Evolutionary conservation across 192 early-diverging fungal species (phyloP), one percentile per base, ranked within the genome.

Genomic region (Gamsiella multidivaricata): DNA sequence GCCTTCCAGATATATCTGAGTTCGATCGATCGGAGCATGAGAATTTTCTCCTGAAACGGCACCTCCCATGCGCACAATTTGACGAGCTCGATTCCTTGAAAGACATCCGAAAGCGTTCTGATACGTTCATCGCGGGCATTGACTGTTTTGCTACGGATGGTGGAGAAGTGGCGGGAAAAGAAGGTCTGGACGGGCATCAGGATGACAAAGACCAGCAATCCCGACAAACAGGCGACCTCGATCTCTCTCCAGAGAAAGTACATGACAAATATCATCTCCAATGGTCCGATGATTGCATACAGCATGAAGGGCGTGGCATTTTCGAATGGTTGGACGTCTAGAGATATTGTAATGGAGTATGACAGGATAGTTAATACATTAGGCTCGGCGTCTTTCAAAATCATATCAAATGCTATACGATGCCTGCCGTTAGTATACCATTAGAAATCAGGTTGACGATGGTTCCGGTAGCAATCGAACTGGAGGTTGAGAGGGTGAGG

Each of bases 61-160:
- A 74, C 80, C 37, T 81, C 80, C 80, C 80, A 81, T 9, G 80
- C 80, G 25, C 70, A 81, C 5, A 81, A 39, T 47, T 81, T 81
- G 66, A 81, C 80, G 18, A 81, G 58, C n/a, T 81, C 71, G 33
- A 81, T 81, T 1, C 80, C 80, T 5, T 61, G 61, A 46, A 81
- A 73, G 46, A 81, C 80, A 36, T 81, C 80, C 17, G 80, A 81
- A 6, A 81, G 65, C 6, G 80, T 74, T 18, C 80, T 55, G 66
- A 81, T 69, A 45, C 80, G 69, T 5, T 81, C 80, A 32, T 81
- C 80, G 29, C 71, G 70, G 1, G 68, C 68, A 41, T 70, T 60
- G 56, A 79, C 66, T 3, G 73, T 78, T 60, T 78, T 78, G 59
- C 14, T 29, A 9, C 73, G 76, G 37, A 79, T 70, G 26, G 61